phyloP scores from a whole-genome alignment of 345 rosid species.

The Heritiera littoralis region DNA sequence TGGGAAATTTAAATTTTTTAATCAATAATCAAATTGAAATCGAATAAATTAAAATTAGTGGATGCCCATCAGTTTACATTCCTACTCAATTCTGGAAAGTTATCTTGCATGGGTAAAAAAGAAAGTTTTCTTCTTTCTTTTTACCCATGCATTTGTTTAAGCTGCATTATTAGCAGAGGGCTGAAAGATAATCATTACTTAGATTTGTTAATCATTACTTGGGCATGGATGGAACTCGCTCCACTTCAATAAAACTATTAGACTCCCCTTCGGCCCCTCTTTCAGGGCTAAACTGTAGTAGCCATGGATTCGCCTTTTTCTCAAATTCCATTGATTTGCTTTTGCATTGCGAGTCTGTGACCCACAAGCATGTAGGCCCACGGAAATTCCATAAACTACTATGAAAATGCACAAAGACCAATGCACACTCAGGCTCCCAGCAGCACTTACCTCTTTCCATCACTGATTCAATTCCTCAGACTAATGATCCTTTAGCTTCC shows the following conservation, averaged over 20 bases:
- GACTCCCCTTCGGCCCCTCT: background rate
- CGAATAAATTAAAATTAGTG: no score
- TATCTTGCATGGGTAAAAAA: no score
- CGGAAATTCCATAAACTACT: background rate
- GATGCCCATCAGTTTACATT: no score
- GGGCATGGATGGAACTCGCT: background rate
- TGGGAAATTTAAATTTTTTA: no score
- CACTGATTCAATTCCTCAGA: slow-evolving; percentile 3
- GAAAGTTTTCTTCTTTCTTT: background rate
- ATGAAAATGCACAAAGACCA: slow-evolving; percentile 13
- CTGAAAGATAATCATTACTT: slow-evolving; percentile 1
- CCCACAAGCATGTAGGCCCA: slow-evolving; percentile 31
- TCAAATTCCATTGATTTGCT: slow-evolving; percentile 20
- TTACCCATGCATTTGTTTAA: background rate
- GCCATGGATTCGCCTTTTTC: slow-evolving; percentile 29
- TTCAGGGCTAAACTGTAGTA: background rate
- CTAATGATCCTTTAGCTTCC: background rate
- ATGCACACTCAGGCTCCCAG: background rate
- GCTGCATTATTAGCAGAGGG: background rate
- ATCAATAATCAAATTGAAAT: no score
- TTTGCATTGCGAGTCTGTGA: slow-evolving; percentile 17
- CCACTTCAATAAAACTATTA: background rate
- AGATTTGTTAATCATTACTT: background rate
- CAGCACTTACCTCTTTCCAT: background rate
- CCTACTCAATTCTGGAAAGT: background rate